Evolutionary conservation across 331 rosid genomes (phyloP), one percentile per base, ranked within the genome.

Genomic region (Saraca asoca): DNA sequence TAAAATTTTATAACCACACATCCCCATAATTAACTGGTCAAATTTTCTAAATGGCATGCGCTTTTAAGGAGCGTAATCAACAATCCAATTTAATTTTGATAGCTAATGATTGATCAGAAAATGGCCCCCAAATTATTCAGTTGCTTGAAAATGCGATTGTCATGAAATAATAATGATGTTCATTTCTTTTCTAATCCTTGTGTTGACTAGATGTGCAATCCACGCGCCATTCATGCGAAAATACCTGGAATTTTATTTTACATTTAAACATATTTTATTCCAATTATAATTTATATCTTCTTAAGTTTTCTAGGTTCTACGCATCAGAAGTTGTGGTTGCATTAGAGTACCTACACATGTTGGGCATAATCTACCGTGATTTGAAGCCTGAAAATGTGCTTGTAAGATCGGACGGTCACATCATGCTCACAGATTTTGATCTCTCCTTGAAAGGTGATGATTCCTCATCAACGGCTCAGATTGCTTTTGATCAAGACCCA

Each of bases 341-440:
- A 0, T 12, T 73, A 66, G 78, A 73, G 59, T 73, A 73, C 72
- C 61, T 73, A 12, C 78, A 64, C 60, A 65, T 73, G 72, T 14
- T 64, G 78, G 78, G 78, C n/a, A 73, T 73, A 56, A 11, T 73
- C n/a, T 73, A 73, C 67, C 67, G 78, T 45, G 78, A 73, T 49
- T 31, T 73, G 2, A 73, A 73, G 72, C 78, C 78, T 0, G 78
- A 73, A 49, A 73, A 73, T 11, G 78, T 64, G 34, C 72, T 64
- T 0, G 39, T 73, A n/a, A 73, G 78, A 55, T 73, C 78, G 0
- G 78, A 73, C 61, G 78, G 78, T 11, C 78, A 73, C 2, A 58
- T 73, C 37, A 64, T 73, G 78, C 78, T 73, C 54, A 64, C 78
- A 15, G 78, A 73, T 33, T 73, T 73, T 24, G 78, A 73, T 42